These are phyloP conservation scores for Colletotrichum tropicale DNA, from an alignment of 2,329 filamentous ascomycete species.

Conservation along the genomic window DNA sequence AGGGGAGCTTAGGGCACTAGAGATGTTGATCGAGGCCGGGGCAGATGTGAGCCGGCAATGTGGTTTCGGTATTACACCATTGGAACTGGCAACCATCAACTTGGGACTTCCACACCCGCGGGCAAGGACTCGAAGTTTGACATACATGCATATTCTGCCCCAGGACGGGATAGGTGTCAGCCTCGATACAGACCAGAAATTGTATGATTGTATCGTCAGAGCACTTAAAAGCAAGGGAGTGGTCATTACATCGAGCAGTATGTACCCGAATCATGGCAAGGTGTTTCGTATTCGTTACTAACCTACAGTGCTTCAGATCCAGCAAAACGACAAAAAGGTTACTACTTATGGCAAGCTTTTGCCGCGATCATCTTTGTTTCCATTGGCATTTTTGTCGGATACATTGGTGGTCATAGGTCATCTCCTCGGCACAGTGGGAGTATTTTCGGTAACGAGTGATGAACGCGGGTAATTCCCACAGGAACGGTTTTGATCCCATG, in stretches of 20 bases:
- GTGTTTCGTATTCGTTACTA: background rate
- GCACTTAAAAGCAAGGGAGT: background rate
- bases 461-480: background rate
- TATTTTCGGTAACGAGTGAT: no score
- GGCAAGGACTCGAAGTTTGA: background rate
- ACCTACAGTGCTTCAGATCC: background rate
- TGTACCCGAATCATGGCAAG: fast-evolving
- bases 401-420: background rate
- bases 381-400: background rate
- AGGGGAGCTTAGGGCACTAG: background rate
- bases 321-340: fast-evolving
- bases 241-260: fast-evolving
- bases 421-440: background rate
- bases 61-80: background rate
- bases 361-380: background rate
- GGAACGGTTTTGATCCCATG: fast-evolving
- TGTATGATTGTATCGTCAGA: background rate
- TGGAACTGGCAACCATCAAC: background rate
- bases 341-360: background rate
- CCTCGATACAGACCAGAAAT: background rate
- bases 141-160: background rate
- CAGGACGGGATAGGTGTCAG: background rate
- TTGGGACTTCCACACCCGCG: background rate
- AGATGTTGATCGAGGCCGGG: background rate
- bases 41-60: background rate